Evolutionary conservation across 2,329 filamentous ascomycete genomes (phyloP).

Genomic region (Aureobasidium sp.): DNA sequence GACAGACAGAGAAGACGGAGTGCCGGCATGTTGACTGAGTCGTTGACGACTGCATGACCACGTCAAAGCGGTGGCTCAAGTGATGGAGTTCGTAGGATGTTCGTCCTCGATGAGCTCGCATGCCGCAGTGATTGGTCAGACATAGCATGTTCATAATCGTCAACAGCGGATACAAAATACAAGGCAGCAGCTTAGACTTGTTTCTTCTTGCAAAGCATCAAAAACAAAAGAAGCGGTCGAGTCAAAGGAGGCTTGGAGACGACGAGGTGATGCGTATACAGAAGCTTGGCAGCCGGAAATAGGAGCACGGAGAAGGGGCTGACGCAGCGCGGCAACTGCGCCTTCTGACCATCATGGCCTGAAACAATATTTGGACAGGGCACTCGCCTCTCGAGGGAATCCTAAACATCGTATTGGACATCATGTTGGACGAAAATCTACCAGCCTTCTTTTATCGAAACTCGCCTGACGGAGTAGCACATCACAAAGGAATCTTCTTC

Average conservation of each 20-base stretch:
- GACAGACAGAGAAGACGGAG: neutral
- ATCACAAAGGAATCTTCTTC: constrained; percentile 50
- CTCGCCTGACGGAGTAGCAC: constrained; percentile 41
- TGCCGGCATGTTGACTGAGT: neutral
- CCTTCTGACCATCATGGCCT: neutral
- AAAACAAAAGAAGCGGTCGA: neutral
- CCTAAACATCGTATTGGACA: constrained; percentile 5
- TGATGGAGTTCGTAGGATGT: neutral
- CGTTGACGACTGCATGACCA: neutral
- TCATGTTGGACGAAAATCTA: constrained; percentile 91
- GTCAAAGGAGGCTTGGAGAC: neutral
- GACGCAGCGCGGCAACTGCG: constrained; percentile 1
- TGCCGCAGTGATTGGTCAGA: neutral
- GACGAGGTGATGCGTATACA: constrained; percentile 3
- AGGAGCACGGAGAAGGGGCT: constrained; percentile 8
- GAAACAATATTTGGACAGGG: constrained; percentile 6
- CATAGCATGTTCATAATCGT: neutral
- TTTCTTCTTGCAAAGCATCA: neutral
- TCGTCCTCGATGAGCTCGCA: neutral
- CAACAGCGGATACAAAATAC: neutral
- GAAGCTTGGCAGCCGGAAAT: neutral
- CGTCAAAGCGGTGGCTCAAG: neutral
- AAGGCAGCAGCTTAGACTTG: neutral
- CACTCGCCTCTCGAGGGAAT: neutral
- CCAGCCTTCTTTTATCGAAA: constrained; percentile 60